Evolutionary conservation across 805 yeast genomes (phyloP), one percentile per base, ranked within the genome.

Genomic region (Vanderwaltozyma polyspora): DNA sequence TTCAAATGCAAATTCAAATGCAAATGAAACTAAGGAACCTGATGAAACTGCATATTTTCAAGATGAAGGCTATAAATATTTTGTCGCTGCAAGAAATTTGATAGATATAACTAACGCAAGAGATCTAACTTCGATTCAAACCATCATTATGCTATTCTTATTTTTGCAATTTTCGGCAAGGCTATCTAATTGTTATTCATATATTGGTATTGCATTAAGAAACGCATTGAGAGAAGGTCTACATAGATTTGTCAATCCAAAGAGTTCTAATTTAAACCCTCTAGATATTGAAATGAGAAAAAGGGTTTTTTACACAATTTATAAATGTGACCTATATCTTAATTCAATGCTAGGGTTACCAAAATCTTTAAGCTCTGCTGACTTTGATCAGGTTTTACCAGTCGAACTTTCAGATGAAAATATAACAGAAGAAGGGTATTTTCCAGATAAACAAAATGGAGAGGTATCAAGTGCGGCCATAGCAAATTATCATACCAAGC

Each of bases 291-390:
- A 87, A 51, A 81, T 85, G 32, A 67, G 94, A 37, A 87, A 85
- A 54, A 67, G 95, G 41, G 62, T 86, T 19, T 86, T 86, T 53
- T 86, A 84, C 76, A 82, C 95, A 0, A 79, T 87, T 39, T 79
- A 82, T 56, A 86, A 87, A 53, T 72, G 86, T 82, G 95, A 87
- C 54, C 76, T 85, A 26, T 87, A 87, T 52, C 82, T 86, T 38
- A 84, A 85, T 55, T 82, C 95, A 3, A 77, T 86, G 72, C 55
- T 87, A 43, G 95, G 95, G 1, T 63, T 86, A 32, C 96, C 96
- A 1, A 67, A 89, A 42, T 59, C 66, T 1, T 72, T 87, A 14
- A 70, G 75, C 40, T 86, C 82, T 40, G 83, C 76, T 40, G 95
- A 87, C 45, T 79, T 82, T 44, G 94, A 85, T 59, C 95, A 85